phyloP scores from a whole-genome alignment of 164 flowering plant genomes.

The Nymphaea colorata region DNA sequence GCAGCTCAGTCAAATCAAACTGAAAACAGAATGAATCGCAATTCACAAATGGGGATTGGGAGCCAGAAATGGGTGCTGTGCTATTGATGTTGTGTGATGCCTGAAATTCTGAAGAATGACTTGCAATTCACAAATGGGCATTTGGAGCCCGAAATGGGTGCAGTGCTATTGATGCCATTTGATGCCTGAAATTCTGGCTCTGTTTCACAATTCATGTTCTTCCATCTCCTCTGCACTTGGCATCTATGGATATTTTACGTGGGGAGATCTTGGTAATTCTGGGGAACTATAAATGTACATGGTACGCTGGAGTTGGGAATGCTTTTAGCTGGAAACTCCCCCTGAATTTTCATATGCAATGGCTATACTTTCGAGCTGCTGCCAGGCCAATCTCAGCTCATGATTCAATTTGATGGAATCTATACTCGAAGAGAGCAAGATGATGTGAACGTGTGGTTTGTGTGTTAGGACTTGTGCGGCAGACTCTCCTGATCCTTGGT shows the following conservation, averaged over 20 bases:
- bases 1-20: slow-evolving; percentile 33
- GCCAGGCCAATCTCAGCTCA: slow-evolving; percentile 40
- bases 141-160: slow-evolving; percentile 41
- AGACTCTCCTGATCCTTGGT: slow-evolving; percentile 53
- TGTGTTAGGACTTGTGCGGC: slow-evolving; percentile 61
- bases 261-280: slow-evolving; percentile 19
- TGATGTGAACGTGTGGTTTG: slow-evolving; percentile 60
- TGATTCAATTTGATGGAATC: slow-evolving; percentile 54
- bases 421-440: slow-evolving; percentile 43
- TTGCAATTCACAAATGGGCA: slow-evolving; percentile 48
- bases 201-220: slow-evolving; percentile 3
- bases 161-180: slow-evolving; percentile 56
- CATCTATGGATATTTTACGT: slow-evolving; percentile 50
- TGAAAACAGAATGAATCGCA: slow-evolving; percentile 25
- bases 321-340: slow-evolving; percentile 15
- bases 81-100: slow-evolving; percentile 54
- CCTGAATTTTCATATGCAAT: slow-evolving; percentile 3
- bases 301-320: slow-evolving; percentile 51
- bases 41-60: slow-evolving; percentile 66
- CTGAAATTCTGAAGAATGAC: slow-evolving; percentile 21
- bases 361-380: slow-evolving; percentile 35
- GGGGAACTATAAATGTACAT: slow-evolving; percentile 35
- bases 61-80: slow-evolving; percentile 25
- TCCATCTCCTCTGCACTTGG: slow-evolving; percentile 28
- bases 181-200: slow-evolving; percentile 10